phyloP scores from a whole-genome alignment of 2,329 filamentous ascomycete genomes.

The Clarireedia monteithiana region DNA sequence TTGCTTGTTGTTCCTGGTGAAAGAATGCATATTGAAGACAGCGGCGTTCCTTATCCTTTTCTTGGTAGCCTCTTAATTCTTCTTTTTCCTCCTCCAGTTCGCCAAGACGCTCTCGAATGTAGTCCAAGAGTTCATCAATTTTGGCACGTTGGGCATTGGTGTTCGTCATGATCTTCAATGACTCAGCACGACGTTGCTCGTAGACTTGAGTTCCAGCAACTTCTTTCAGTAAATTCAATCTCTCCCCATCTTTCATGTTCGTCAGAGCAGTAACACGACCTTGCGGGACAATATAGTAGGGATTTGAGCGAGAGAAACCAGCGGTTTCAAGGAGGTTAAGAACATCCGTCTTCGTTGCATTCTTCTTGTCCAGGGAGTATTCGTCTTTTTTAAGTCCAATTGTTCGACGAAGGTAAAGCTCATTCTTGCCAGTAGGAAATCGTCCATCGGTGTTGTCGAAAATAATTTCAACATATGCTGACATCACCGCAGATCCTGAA shows the following conservation, averaged over 20 bases:
- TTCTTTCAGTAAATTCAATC: slow-evolving; percentile 85
- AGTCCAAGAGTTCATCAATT: slow-evolving; percentile 85
- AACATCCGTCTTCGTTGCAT: slow-evolving; percentile 88
- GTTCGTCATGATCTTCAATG: slow-evolving; percentile 92
- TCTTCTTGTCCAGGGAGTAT: slow-evolving; percentile 95
- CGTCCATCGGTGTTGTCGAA: slow-evolving; percentile 97
- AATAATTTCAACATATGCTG: slow-evolving; percentile 97
- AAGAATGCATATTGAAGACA: slow-evolving; percentile 95
- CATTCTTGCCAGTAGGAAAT: slow-evolving; percentile 86
- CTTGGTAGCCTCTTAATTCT: slow-evolving; percentile 86
- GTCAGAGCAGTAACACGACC: slow-evolving; percentile 92
- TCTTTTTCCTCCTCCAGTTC: slow-evolving; percentile 97
- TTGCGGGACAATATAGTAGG: slow-evolving; percentile 98
- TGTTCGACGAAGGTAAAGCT: slow-evolving; percentile 83
- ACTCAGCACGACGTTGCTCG: slow-evolving; percentile 84
- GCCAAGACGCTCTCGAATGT: slow-evolving; percentile 80
- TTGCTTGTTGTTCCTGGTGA: slow-evolving; percentile 75
- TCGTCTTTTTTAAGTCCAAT: slow-evolving; percentile 98
- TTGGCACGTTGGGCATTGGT: slow-evolving; percentile 91
- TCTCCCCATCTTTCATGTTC: slow-evolving; percentile 96
- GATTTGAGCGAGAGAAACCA: slow-evolving; percentile 93
- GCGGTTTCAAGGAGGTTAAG: slow-evolving; percentile 93
- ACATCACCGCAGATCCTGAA: slow-evolving; percentile 95
- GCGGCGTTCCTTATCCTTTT: slow-evolving; percentile 84
- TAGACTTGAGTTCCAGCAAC: slow-evolving; percentile 98